These are phyloP conservation scores for Bipolaris oryzae DNA, from an alignment of 2,329 filamentous ascomycete genomes.

Conservation along the genomic window DNA sequence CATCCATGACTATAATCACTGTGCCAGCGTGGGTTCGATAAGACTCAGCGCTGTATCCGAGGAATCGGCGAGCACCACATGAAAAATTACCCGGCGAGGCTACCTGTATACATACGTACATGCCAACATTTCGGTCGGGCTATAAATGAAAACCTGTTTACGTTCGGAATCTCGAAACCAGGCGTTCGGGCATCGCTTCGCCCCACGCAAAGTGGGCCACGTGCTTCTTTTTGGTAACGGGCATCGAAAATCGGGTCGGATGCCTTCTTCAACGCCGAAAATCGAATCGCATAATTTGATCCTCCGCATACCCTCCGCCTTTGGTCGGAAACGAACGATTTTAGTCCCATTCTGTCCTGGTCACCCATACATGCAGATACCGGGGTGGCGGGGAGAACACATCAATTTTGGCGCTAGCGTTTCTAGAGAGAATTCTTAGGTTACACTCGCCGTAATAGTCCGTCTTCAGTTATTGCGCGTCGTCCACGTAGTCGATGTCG, in stretches of 20 bases:
- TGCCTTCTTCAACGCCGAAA: background rate
- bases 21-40: constrained; percentile 25
- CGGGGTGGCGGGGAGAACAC: constrained; percentile 18
- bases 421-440: constrained; percentile 23
- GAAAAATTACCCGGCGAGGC: constrained; percentile 12
- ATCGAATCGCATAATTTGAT: background rate
- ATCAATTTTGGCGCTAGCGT: constrained; percentile 15
- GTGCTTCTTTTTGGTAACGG: background rate
- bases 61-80: constrained; percentile 16
- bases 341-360: constrained; percentile 21
- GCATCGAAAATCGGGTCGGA: background rate
- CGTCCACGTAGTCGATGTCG: constrained; percentile 25
- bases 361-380: constrained; percentile 22
- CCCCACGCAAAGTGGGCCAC: constrained; percentile 9
- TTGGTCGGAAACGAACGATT: constrained; percentile 18
- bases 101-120: constrained; percentile 15
- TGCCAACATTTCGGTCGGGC: constrained; percentile 11
- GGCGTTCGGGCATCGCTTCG: constrained; percentile 23
- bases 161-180: constrained; percentile 15
- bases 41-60: constrained; percentile 24
- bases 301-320: background rate
- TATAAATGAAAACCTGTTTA: constrained; percentile 13
- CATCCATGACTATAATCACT: constrained; percentile 19
- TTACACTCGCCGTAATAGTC: constrained; percentile 19
- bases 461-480: constrained; percentile 21